Percentiles rank a stretch among this genome's conserved stretches.
These are phyloP conservation scores for Yarrowia galli DNA, from an alignment of 1,139 yeast genomes.

Conservation along the genomic window DNA sequence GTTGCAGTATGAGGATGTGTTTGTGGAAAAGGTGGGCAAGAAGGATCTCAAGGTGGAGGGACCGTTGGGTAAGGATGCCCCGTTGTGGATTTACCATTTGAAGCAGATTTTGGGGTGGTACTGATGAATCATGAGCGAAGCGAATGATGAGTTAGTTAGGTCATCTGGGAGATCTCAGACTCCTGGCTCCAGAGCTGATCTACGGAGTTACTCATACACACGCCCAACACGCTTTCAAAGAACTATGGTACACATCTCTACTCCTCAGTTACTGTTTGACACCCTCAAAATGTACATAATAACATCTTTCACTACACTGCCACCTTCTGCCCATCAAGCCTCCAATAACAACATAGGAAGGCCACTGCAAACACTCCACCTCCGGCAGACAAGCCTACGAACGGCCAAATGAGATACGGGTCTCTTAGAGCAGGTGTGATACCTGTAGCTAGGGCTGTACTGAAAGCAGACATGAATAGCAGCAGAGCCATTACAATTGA, in stretches of 20 bases:
- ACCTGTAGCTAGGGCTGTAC: neutral
- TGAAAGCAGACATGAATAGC: neutral
- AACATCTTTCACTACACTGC: no score
- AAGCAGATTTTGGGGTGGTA: conserved; percentile 32
- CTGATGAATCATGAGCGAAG: neutral
- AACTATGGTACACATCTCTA: no score
- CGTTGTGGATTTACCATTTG: conserved; percentile 8
- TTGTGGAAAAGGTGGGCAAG: conserved; percentile 6
- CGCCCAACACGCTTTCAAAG: no score
- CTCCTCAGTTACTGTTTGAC: no score
- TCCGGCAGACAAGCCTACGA: neutral
- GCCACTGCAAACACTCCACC: neutral
- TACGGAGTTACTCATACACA: no score
- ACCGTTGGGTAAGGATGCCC: conserved; percentile 22
- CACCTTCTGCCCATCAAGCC: no score
- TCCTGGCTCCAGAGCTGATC: no score
- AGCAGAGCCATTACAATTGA: neutral
- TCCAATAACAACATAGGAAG: neutral
- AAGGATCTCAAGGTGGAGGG: conserved; percentile 15
- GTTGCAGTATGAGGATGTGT: conserved; percentile 10
- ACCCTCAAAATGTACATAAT: no score
- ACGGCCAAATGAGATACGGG: conserved; percentile 4
- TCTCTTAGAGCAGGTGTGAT: neutral
- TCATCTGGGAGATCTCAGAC: no score
- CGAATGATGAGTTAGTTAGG: no score